Evolutionary conservation across 345 rosid species (phyloP), one percentile per base, ranked within the genome.

Genomic region (Cochlearia excelsa): DNA sequence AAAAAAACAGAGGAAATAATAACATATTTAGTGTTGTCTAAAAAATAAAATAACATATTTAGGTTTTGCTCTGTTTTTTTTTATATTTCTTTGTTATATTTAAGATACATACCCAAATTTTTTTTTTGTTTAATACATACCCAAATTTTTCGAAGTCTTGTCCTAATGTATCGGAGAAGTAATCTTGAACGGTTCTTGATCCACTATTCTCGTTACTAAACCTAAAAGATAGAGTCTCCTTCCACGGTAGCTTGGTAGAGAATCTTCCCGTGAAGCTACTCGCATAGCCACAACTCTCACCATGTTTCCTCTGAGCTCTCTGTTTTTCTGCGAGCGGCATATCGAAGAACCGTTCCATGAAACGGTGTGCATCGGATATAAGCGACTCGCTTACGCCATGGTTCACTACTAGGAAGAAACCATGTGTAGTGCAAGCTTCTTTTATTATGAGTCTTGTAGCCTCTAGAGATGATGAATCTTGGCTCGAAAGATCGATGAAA

Each of bases 221-320:
- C 26, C 78, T 61, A 61, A 93, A 81, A 52, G 99, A 93, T 23
- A 93, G 87, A 0, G 97, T 93, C 74, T 93, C 99, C 68, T 93
- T 93, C 97, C 99, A 93, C 0, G 99, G 99, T 10, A 93, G 91
- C 70, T 87, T 89, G 34, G 87, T 79, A 41, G 87, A 78, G 67
- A 93, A 93, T 55, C 99, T 81, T 3, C 97, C 88, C 28, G 99
- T 93, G 83, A 93, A 93, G 71, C 97, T 93, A 67, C 97, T 89
- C 3, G 99, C 99, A 46, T 93, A 93, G 30, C 99, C 99, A 56
- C 87, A 81, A 61, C 74, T 79, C 78, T 87, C 97, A 1, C 97
- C 99, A 6, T 61, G 9, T 70, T 84, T 85, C 66, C 97, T 87
- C 75, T 78, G 86, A 61, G 90, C 90, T 65, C 57, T 77, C 66